phyloP scores from a whole-genome alignment of 257 asterid species.

The Paraleonurus japonicus region DNA sequence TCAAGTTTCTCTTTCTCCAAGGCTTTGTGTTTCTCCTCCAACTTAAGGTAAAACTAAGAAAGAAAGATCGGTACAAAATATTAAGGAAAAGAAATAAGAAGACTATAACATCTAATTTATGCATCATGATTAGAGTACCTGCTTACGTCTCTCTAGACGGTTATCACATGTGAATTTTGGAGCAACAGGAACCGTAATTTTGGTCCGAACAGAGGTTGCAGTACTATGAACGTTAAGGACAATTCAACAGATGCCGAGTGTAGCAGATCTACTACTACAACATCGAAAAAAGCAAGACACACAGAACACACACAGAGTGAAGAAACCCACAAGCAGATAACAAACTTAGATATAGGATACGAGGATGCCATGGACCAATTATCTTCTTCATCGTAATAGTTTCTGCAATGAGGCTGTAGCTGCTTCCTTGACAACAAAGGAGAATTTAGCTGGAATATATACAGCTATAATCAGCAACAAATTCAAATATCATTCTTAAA shows the following conservation, averaged over 20 bases:
- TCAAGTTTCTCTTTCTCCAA: constrained; percentile 86
- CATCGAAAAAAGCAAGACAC: not conserved
- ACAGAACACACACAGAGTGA: not conserved
- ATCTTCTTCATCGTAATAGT: constrained; percentile 62
- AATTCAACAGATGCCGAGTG: constrained; percentile 14
- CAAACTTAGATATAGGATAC: constrained; percentile 49
- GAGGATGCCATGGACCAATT: constrained; percentile 81
- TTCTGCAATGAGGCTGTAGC: constrained; percentile 35
- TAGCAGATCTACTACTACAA: not conserved
- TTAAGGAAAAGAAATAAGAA: not conserved
- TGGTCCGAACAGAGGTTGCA: constrained; percentile 81
- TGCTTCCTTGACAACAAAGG: constrained; percentile 44
- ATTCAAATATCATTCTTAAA: not conserved
- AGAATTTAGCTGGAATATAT: constrained; percentile 43
- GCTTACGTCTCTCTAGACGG: constrained; percentile 81
- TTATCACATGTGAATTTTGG: constrained; percentile 66
- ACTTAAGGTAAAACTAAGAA: constrained; percentile 73
- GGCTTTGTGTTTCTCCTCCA: constrained; percentile 95
- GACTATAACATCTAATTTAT: not conserved
- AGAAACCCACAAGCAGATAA: not conserved
- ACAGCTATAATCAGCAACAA: constrained; percentile 30
- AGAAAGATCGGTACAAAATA: not conserved
- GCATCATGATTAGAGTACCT: constrained; percentile 50
- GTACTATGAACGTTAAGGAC: constrained; percentile 52
- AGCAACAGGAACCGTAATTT: constrained; percentile 85